Evolutionary conservation across 2,329 filamentous ascomycete species (phyloP).

Genomic region (Teratosphaeria zuluensis): DNA sequence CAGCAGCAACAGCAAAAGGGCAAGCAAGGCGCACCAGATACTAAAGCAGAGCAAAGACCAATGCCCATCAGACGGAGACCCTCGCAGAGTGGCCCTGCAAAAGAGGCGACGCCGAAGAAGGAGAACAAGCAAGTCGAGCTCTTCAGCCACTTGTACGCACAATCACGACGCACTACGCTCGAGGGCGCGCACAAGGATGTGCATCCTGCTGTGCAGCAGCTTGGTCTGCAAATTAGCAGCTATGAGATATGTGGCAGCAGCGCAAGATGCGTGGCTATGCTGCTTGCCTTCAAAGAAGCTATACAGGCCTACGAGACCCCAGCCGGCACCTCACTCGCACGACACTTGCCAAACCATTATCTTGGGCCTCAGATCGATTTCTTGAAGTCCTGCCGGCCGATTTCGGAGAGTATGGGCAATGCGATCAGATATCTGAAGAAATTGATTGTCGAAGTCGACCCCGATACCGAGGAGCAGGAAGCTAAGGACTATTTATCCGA

Average conservation of each 20-base stretch:
- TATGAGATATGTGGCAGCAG: conserved; percentile 87
- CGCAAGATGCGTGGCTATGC: conserved; percentile 74
- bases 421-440: conserved; percentile 92
- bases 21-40: conserved; percentile 6
- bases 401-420: conserved; percentile 95
- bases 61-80: conserved; percentile 9
- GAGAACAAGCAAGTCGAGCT: conserved; percentile 57
- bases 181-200: conserved; percentile 59
- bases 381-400: conserved; percentile 82
- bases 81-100: conserved; percentile 5
- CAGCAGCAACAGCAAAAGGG: conserved; percentile 23
- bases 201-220: conserved; percentile 71
- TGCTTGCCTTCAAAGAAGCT: conserved; percentile 85
- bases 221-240: conserved; percentile 82
- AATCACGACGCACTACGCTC: conserved; percentile 56
- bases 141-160: conserved; percentile 63
- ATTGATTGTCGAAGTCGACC: conserved; percentile 81
- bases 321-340: conserved; percentile 69
- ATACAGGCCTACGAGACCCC: conserved; percentile 91
- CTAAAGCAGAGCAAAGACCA: conserved; percentile 6
- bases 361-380: conserved; percentile 94
- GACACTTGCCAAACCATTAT: conserved; percentile 83
- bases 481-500: conserved; percentile 71
- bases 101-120: conserved; percentile 27
- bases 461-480: conserved; percentile 68